Evolutionary conservation across 2,329 filamentous ascomycete species (phyloP), one percentile per base, ranked within the genome.

Genomic region (Corinectria fuckeliana): DNA sequence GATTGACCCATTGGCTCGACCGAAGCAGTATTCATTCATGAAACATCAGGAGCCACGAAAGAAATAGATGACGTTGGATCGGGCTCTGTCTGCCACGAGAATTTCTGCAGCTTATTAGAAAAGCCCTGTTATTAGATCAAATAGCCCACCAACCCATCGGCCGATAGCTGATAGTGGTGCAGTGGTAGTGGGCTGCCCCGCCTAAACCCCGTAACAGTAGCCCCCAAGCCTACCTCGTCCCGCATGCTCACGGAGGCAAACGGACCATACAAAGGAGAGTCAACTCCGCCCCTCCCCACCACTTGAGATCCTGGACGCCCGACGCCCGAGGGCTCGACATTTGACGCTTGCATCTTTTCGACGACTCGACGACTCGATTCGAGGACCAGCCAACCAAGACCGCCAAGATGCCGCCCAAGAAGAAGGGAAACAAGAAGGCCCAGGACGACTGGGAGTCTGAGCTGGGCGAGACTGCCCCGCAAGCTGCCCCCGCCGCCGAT

Each of bases 401-500:
- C 68, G 61, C 61, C 77, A 82, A 77, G 62, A 98, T 97, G 94
- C 81, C 93, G 73, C 93, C 93, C 63, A 97, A 97, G 83, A 96
- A 95, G 85, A 97, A 97, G 86, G 82, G 81, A 70, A 90, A 89
- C 76, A 96, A 94, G 84, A 89, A 88, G 76, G 87, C 83, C 74
- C 87, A 91, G 74, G 92, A 97, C 73, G 92, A 97, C 83, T 97
- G 94, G 94, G 95, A 98, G 78, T 88, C 91, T 56, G 93, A 97
- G 65, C 83, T 97, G 55, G 93, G 93, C 72, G 94, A 97, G 80
- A 81, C 83, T 72, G 85, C 86, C 65, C 88, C 90, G 7, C 80
- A n/a, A n/a, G n/a, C 83, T 50, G 79, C 85, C 61, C 80, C 79
- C 32, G 78, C 79, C 50, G 50, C 65, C 60, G 63, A 66, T 10